Evolutionary conservation across 169 alveolate species (phyloP).

Genomic region (Plasmodium blacklocki): DNA sequence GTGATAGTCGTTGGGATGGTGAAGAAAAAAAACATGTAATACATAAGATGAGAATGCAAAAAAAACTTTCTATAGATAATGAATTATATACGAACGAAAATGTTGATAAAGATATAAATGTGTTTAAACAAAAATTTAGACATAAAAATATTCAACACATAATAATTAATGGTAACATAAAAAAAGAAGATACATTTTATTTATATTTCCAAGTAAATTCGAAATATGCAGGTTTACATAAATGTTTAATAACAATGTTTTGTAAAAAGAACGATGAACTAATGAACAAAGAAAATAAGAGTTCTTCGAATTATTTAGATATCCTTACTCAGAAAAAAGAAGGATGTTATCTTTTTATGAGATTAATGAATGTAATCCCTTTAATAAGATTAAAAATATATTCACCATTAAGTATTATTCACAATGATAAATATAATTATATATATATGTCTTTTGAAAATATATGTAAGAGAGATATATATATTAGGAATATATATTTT

Average conservation of each 20-base stretch:
- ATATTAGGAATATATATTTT: slow-evolving; percentile 12
- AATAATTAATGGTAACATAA: slow-evolving; percentile 36
- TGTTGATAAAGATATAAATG: slow-evolving; percentile 33
- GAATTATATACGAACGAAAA: slow-evolving; percentile 26
- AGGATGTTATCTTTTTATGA: slow-evolving; percentile 30
- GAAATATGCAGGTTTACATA: slow-evolving; percentile 27
- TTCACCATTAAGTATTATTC: not conserved
- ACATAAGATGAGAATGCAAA: not conserved
- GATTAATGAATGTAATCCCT: slow-evolving; percentile 43
- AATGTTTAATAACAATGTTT: slow-evolving; percentile 43
- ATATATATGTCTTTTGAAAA: slow-evolving; percentile 44
- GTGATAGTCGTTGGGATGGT: too few relatives aligned
- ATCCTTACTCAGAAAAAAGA: slow-evolving; percentile 32
- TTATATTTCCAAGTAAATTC: slow-evolving; percentile 41
- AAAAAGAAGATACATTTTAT: slow-evolving; percentile 18
- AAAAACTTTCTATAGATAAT: not conserved
- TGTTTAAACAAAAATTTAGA: slow-evolving; percentile 57
- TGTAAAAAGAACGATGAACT: slow-evolving; percentile 18
- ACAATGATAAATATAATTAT: slow-evolving; percentile 1
- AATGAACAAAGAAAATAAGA: not conserved
- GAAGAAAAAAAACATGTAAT: not conserved
- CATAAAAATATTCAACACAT: slow-evolving; percentile 58
- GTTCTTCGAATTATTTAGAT: slow-evolving; percentile 19
- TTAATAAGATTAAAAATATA: slow-evolving; percentile 41
- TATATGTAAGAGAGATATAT: slow-evolving; percentile 45